Evolutionary conservation across 805 yeast genomes (phyloP).

Genomic region (Jamesozyma hellenica): DNA sequence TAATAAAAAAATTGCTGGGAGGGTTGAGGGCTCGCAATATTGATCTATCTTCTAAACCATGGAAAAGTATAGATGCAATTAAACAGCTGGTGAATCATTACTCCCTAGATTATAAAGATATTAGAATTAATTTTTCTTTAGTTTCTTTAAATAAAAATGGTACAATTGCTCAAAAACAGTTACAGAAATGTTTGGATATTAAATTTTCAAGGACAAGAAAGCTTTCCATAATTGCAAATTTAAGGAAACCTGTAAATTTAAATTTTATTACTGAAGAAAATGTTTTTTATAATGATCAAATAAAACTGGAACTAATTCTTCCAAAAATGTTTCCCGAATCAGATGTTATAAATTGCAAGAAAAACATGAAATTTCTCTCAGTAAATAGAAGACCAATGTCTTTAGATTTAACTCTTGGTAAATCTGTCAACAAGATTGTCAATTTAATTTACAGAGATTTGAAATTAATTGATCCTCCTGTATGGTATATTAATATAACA

Average conservation of each 20-base stretch:
- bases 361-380: slow-evolving; percentile 21
- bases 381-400: slow-evolving; percentile 30
- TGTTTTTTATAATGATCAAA: slow-evolving; percentile 5
- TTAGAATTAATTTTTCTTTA: slow-evolving; percentile 26
- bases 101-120: slow-evolving; percentile 22
- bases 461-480: slow-evolving; percentile 22
- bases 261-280: slow-evolving; percentile 12
- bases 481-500: slow-evolving; percentile 31
- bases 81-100: slow-evolving; percentile 24
- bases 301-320: slow-evolving; percentile 16
- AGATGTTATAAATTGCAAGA: slow-evolving; percentile 16
- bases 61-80: slow-evolving; percentile 19
- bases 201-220: slow-evolving; percentile 9
- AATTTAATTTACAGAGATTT: slow-evolving; percentile 17
- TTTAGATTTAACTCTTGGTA: slow-evolving; percentile 27
- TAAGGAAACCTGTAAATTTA: slow-evolving; percentile 6
- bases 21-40: slow-evolving; percentile 29
- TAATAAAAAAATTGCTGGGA: slow-evolving; percentile 26
- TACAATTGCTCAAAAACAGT: slow-evolving; percentile 8
- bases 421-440: slow-evolving; percentile 18
- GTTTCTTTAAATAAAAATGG: slow-evolving; percentile 16
- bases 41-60: slow-evolving; percentile 21
- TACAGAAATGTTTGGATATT: slow-evolving; percentile 8
- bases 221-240: slow-evolving; percentile 7
- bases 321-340: slow-evolving; percentile 30